phyloP scores from a whole-genome alignment of 108 stramenopile genomes.

The Aurantiochytrium sp. region DNA sequence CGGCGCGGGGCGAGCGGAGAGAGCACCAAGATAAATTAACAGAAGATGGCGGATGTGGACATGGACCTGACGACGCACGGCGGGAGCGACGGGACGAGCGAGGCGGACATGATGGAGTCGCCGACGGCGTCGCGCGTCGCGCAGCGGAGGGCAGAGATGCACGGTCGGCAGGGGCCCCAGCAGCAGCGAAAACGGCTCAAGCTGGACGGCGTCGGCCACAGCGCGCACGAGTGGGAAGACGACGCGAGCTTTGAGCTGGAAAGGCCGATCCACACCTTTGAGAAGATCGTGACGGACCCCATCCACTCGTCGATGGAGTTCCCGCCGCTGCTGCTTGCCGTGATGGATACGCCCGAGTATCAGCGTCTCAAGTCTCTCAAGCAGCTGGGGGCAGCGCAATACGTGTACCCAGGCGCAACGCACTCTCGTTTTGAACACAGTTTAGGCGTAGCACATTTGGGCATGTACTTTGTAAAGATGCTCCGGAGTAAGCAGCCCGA shows the following conservation, averaged over 20 bases:
- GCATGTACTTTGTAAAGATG: slow-evolving; percentile 24
- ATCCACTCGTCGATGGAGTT: slow-evolving; percentile 2
- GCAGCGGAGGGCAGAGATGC: no score
- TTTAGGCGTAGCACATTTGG: slow-evolving; percentile 48
- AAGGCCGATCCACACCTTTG: background rate
- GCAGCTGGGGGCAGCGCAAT: slow-evolving; percentile 46
- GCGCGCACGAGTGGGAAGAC: background rate
- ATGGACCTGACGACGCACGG: background rate
- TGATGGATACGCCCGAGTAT: slow-evolving; percentile 53
- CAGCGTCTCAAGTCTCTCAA: slow-evolving; percentile 43
- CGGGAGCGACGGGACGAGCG: background rate
- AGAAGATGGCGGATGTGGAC: background rate
- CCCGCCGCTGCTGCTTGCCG: slow-evolving; percentile 23
- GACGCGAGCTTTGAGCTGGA: background rate
- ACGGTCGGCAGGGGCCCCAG: no score
- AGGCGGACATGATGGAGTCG: background rate
- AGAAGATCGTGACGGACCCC: background rate
- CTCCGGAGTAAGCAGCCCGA: slow-evolving; percentile 27
- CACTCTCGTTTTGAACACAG: slow-evolving; percentile 49
- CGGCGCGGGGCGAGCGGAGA: no score
- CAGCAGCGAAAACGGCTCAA: background rate
- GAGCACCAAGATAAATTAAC: no score
- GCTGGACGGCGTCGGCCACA: background rate
- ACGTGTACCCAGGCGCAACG: slow-evolving; percentile 41
- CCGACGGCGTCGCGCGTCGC: background rate